Evolutionary conservation across 192 early-diverging fungal species (phyloP).

Genomic region (Diversispora epigaea): DNA sequence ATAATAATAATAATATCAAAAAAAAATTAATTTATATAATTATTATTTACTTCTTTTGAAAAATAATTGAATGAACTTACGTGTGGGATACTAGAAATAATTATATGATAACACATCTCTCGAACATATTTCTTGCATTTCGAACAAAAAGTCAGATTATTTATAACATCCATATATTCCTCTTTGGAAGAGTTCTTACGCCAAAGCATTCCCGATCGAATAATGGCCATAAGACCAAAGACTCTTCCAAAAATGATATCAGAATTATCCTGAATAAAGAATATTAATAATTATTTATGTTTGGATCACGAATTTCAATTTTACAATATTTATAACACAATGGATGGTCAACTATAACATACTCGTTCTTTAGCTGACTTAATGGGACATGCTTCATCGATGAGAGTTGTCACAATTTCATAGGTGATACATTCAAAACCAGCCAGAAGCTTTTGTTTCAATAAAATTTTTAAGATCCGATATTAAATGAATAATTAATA

Average conservation of each 20-base stretch:
- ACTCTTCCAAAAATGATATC: constrained; percentile 89
- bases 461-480: neutral
- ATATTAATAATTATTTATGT: no score
- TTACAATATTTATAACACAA: no score
- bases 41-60: neutral
- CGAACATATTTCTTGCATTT: constrained; percentile 77
- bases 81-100: constrained; percentile 56
- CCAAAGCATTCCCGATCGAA: constrained; percentile 72
- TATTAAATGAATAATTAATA: neutral
- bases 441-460: constrained; percentile 37
- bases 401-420: neutral
- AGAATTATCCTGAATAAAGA: constrained; percentile 70
- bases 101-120: constrained; percentile 74
- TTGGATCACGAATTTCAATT: no score
- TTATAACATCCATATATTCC: constrained; percentile 71
- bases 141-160: constrained; percentile 66
- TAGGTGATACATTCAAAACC: constrained; percentile 39
- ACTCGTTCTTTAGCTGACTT: constrained; percentile 22
- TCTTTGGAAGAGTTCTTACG: constrained; percentile 62
- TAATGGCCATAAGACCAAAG: constrained; percentile 84
- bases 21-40: neutral
- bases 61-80: constrained; percentile 37
- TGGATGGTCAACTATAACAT: neutral
- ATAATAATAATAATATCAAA: neutral
- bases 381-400: constrained; percentile 28